A percentile compares a stretch with the other conserved stretches of the same genome.
Evolutionary conservation across 2,329 filamentous ascomycete genomes (phyloP).

Genomic region (Trichoderma sp.): DNA sequence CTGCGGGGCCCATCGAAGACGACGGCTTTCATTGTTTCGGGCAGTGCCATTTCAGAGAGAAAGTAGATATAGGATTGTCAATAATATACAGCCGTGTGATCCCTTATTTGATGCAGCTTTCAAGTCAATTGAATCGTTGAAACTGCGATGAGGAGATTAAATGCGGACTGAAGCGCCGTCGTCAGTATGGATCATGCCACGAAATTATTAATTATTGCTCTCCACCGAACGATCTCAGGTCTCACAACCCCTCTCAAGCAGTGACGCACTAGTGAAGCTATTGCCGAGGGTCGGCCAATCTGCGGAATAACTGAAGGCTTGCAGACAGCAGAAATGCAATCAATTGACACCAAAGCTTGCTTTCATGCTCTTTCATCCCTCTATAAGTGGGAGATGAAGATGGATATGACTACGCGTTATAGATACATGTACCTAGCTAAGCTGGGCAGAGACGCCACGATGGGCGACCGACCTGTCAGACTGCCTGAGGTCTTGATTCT

Average conservation of each 20-base stretch:
- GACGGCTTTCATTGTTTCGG: conserved; percentile 79
- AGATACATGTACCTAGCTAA: background rate
- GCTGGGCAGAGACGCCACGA: background rate
- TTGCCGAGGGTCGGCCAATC: conserved; percentile 10
- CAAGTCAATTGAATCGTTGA: background rate
- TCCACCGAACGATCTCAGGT: conserved; percentile 9
- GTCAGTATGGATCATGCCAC: conserved; percentile 10
- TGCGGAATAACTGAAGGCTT: background rate
- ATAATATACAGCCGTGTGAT: background rate
- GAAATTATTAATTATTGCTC: background rate
- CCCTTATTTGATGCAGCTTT: background rate
- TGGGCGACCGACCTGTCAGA: background rate
- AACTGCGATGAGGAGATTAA: background rate
- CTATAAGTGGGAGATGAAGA: background rate
- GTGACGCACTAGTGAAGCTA: background rate
- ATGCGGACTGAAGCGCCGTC: background rate
- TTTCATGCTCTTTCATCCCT: background rate
- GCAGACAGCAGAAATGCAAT: background rate
- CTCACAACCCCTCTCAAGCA: background rate
- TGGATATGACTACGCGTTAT: background rate
- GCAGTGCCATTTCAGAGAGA: conserved; percentile 39
- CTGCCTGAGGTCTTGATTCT: background rate
- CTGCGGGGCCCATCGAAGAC: conserved; percentile 80
- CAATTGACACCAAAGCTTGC: background rate
- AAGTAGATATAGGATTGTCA: background rate